phyloP scores from a whole-genome alignment of 2,329 filamentous ascomycete species.

The Huntiella abstrusa region DNA sequence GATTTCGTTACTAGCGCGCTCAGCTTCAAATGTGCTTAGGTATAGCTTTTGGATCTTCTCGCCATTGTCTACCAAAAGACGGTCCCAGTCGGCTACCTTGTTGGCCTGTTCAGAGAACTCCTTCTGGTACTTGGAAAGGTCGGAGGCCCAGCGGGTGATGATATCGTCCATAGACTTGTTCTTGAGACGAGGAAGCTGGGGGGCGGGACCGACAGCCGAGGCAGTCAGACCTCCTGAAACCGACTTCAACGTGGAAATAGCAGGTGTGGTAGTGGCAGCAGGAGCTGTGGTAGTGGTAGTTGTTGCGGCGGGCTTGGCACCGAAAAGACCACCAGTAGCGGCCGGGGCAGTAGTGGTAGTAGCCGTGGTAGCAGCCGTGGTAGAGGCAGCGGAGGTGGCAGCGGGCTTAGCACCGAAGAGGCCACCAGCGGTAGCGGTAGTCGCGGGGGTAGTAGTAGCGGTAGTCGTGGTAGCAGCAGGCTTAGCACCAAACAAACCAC shows the following conservation, averaged over 20 bases:
- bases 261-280: constrained; percentile 14
- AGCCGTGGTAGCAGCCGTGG: too few species aligned
- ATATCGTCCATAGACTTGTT: constrained; percentile 99
- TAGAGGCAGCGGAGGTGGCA: constrained; percentile 4
- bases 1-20: constrained; percentile 81
- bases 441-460: constrained; percentile 1
- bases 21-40: constrained; percentile 78
- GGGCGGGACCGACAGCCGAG: constrained; percentile 63
- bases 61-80: constrained; percentile 78
- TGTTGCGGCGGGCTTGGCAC: constrained; percentile 3
- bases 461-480: constrained; percentile 12
- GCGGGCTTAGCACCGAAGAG: constrained; percentile 9
- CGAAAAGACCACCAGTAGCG: background rate
- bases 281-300: constrained; percentile 14
- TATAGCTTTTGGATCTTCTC: constrained; percentile 92
- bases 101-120: constrained; percentile 83
- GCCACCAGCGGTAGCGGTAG: constrained; percentile 1
- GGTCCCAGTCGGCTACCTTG: constrained; percentile 79
- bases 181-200: constrained; percentile 76
- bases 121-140: constrained; percentile 89
- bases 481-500: constrained; percentile 9
- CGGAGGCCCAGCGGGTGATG: constrained; percentile 88
- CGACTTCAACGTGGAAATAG: constrained; percentile 17
- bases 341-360: constrained; percentile 5
- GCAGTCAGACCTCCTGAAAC: constrained; percentile 34